A percentile compares a stretch with the other conserved stretches of the same genome.
phyloP scores from a whole-genome alignment of 305 asterid genomes.

The Fraxinus sp. region DNA sequence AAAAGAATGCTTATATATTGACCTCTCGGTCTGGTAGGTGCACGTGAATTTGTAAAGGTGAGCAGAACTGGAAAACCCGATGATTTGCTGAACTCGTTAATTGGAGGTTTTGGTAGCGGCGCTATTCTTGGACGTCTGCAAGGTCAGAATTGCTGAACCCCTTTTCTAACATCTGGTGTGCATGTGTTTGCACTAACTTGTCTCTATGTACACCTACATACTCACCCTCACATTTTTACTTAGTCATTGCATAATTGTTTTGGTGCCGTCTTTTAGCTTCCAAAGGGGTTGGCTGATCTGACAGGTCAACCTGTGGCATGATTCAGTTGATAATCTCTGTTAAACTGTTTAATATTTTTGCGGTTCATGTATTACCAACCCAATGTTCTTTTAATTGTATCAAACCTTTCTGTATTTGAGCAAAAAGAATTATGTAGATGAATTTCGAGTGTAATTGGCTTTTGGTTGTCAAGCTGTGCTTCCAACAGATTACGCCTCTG shows the following conservation, averaged over 20 bases:
- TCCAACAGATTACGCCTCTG: background rate
- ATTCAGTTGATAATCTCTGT: background rate
- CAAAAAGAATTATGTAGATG: background rate
- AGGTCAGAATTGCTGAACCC: slow-evolving; percentile 42
- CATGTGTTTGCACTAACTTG: background rate
- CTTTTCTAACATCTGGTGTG: background rate
- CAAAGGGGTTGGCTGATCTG: background rate
- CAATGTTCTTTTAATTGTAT: background rate
- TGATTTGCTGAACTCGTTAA: slow-evolving; percentile 68
- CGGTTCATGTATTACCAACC: background rate
- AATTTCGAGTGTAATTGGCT: background rate
- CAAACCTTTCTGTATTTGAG: background rate
- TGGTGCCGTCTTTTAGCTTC: background rate
- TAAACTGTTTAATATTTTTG: background rate
- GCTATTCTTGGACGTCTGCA: slow-evolving; percentile 94
- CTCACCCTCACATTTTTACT: background rate
- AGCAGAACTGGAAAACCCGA: slow-evolving; percentile 87
- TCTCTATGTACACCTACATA: background rate
- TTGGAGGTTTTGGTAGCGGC: slow-evolving; percentile 87
- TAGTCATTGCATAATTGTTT: background rate
- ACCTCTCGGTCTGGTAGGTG: slow-evolving; percentile 53
- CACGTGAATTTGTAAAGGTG: slow-evolving; percentile 77
- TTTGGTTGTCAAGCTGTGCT: background rate
- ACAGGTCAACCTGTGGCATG: background rate
- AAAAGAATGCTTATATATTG: slow-evolving; percentile 9